Conservation (phyloP, 129 eudicot genomes). For the Artemisia argyi region DNA sequence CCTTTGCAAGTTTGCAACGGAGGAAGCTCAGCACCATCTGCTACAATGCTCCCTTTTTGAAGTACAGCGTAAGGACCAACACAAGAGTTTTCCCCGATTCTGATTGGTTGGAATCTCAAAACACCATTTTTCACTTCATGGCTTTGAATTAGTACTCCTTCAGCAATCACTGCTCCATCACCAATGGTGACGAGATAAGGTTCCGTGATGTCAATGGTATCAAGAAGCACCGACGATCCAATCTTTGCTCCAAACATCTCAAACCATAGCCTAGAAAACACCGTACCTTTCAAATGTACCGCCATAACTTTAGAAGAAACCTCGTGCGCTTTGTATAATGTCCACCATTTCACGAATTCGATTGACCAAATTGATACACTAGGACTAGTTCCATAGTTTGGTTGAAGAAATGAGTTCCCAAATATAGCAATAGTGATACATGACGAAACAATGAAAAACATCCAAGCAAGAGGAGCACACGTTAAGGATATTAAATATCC, state of each 20-base stretch:
- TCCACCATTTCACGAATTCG: slow-evolving; percentile 64
- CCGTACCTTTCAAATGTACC: slow-evolving; percentile 57
- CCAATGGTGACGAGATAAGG: slow-evolving; percentile 51
- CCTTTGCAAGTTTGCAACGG: slow-evolving; percentile 42
- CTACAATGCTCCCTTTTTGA: slow-evolving; percentile 46
- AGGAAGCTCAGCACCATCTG: slow-evolving; percentile 34
- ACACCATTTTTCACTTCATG: slow-evolving; percentile 61
- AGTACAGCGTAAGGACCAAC: slow-evolving; percentile 42
- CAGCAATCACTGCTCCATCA: slow-evolving; percentile 58
- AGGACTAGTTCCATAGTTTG: slow-evolving; percentile 49
- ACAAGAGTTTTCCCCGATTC: slow-evolving; percentile 40
- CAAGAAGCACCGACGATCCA: slow-evolving; percentile 46
- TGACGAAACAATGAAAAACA: slow-evolving; percentile 32
- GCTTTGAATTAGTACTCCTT: slow-evolving; percentile 57
- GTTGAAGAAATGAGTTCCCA: slow-evolving; percentile 61
- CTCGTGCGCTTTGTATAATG: slow-evolving; percentile 56
- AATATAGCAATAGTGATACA: slow-evolving; percentile 39
- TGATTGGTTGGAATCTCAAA: slow-evolving; percentile 40
- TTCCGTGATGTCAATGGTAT: slow-evolving; percentile 56
- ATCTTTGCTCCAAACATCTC: slow-evolving; percentile 57
- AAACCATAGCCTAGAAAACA: slow-evolving; percentile 44
- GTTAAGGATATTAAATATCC: slow-evolving; percentile 37
- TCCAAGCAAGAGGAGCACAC: slow-evolving; percentile 48
- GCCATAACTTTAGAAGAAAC: slow-evolving; percentile 39
- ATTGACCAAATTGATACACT: slow-evolving; percentile 50